Percentiles rank a stretch among this genome's conserved stretches.
Evolutionary conservation across 768 basidiomycete genomes (phyloP).

Genomic region (Boletus sp.): DNA sequence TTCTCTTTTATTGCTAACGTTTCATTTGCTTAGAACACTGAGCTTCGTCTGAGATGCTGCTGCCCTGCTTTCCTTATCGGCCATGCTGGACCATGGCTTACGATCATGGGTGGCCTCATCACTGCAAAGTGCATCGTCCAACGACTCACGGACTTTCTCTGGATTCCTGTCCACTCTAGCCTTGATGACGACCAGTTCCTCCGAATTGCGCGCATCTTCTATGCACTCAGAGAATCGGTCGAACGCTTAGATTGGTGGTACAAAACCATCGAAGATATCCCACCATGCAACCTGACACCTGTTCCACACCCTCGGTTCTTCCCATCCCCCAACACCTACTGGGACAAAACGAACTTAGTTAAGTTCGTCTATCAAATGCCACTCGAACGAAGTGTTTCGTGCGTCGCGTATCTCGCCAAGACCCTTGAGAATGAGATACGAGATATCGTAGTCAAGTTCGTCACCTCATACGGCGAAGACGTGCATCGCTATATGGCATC

Average conservation of each 20-base stretch:
- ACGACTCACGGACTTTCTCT: constrained; percentile 34
- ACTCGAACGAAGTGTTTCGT: constrained; percentile 17
- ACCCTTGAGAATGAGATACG: not conserved
- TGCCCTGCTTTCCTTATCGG: constrained; percentile 31
- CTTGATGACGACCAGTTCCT: constrained; percentile 13
- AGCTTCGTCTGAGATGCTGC: constrained; percentile 18
- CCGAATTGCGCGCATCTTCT: constrained; percentile 21
- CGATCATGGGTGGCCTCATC: constrained; percentile 33
- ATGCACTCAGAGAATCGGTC: constrained; percentile 20
- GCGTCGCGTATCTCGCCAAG: constrained; percentile 26
- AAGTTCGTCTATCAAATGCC: constrained; percentile 21
- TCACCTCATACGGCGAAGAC: constrained; percentile 30
- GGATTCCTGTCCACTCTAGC: constrained; percentile 20
- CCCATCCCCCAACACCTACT: constrained; percentile 16
- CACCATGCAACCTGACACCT: not conserved
- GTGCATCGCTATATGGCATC: constrained; percentile 34
- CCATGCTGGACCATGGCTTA: constrained; percentile 25
- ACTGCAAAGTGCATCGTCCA: constrained; percentile 31
- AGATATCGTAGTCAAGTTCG: constrained; percentile 39
- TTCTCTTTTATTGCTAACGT: not conserved
- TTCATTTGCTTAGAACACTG: constrained; percentile 1
- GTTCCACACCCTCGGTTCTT: constrained; percentile 16
- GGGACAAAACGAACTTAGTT: not conserved
- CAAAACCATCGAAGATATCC: not conserved
- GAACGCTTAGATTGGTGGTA: constrained; percentile 21